Base-by-base conservation (phyloP, 768 basidiomycete species). In the Suillus clintonianus region DNA sequence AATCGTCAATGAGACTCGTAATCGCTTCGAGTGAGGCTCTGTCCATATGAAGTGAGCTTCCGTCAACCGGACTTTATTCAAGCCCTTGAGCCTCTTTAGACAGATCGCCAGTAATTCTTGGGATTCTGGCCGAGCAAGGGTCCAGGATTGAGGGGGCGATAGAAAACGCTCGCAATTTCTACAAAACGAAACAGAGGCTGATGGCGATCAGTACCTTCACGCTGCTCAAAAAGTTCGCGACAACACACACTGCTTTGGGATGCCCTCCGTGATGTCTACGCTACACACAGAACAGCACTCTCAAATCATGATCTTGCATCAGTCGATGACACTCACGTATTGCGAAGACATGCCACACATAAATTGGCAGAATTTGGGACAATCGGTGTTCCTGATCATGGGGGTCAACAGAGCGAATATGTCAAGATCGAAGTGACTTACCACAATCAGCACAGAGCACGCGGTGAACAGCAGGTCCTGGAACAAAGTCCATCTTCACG, bases 21-120 rank as follows among this genome's bases (percentile, higher is more conserved):
- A 76, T 42, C 97, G 86, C 72, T 96, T 95, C 43, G 93, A 95
- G 78, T 99, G 97, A 3, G 97, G 97, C 73, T 99, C 97, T 24
- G 97, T 99, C 97, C 97, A 99, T 71, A 99, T 94, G 76, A 99
- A 99, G 67, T 95, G 93, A 2, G 97, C 97, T 66, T 99, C 97
- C n/a, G 97, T 96, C 48, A 99, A 79, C 56, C 97, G 91, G 32
- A 99, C 95, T 81, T 94, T 96, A 70, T 88, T 90, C 27, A 99
- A 82, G 3, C 95, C 95, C 73, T 96, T 97, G 70, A 99, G 87
- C 76, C 96, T 97, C 74, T 92, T 94, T 63, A 99, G 79, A 76
- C 97, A 99, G 62, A 99, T 89, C 4, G 97, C 92, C 37, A 99
- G 84, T 30, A 99, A 83, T 72, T 99, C 96, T 59, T 97, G 80